Conservation (phyloP, 1,284 basidiomycete species). For the Laetiporus sulphureus region DNA sequence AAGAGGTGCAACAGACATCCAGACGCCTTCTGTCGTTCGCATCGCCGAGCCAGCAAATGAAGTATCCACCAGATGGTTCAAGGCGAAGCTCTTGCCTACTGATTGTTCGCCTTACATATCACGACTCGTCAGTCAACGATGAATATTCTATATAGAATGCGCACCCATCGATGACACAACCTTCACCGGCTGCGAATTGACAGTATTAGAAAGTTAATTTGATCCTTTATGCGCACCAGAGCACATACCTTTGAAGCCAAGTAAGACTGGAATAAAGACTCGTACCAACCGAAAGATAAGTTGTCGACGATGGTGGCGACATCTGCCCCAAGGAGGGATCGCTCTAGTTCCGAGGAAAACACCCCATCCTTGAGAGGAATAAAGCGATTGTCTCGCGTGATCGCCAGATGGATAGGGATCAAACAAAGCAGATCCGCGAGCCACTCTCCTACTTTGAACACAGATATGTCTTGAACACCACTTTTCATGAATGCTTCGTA, state of each 20-base stretch:
- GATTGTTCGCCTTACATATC: conserved; percentile 44
- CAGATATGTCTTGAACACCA: conserved; percentile 23
- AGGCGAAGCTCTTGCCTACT: conserved; percentile 54
- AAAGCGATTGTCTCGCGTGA: conserved; percentile 53
- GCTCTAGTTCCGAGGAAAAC: conserved; percentile 41
- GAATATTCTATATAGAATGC: conserved; percentile 3
- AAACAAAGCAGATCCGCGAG: conserved; percentile 53
- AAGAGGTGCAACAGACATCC: conserved; percentile 64
- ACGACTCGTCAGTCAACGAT: too few relatives aligned
- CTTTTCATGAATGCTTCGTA: conserved; percentile 10
- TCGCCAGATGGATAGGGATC: conserved; percentile 57
- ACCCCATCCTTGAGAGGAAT: conserved; percentile 55
- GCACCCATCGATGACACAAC: conserved; percentile 61
- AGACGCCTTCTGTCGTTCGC: conserved; percentile 62
- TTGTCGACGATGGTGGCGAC: conserved; percentile 50
- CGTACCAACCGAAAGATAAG: conserved; percentile 60
- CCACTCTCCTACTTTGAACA: conserved; percentile 52
- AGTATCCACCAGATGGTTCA: conserved; percentile 58
- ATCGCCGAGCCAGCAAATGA: conserved; percentile 64
- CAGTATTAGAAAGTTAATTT: not conserved
- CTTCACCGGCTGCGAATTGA: conserved; percentile 41
- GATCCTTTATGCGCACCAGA: not conserved
- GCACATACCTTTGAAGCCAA: conserved; percentile 52
- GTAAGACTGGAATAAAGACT: conserved; percentile 56
- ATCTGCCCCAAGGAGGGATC: conserved; percentile 48